Evolutionary conservation across 2,329 filamentous ascomycete species (phyloP).

Genomic region (Fusarium clavum): DNA sequence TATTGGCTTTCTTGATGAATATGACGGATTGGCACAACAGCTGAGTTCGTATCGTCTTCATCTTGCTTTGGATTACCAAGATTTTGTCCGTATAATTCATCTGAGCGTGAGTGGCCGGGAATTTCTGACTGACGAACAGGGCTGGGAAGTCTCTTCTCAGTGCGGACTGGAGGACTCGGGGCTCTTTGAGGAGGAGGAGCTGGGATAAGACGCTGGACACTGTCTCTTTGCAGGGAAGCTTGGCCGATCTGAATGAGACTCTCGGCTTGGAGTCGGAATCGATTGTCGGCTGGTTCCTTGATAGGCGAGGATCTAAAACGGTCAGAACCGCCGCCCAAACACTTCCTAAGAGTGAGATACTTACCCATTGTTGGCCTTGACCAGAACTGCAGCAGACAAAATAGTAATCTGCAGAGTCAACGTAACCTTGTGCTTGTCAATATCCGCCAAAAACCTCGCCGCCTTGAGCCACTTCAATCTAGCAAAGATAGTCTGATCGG

Average conservation of each 20-base stretch:
- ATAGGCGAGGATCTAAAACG: not conserved
- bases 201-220: not conserved
- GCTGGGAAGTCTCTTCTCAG: slow-evolving; percentile 17
- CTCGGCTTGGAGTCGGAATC: slow-evolving; percentile 30
- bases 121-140: slow-evolving; percentile 18
- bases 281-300: not conserved
- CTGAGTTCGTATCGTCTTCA: not conserved
- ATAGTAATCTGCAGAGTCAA: slow-evolving; percentile 24
- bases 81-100: slow-evolving; percentile 12
- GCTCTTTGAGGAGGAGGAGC: slow-evolving; percentile 9
- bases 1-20: no score
- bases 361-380: slow-evolving; percentile 11
- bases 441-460: slow-evolving; percentile 18
- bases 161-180: slow-evolving; percentile 25
- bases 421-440: slow-evolving; percentile 28
- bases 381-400: slow-evolving; percentile 22
- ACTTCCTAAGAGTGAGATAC: not conserved
- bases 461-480: slow-evolving; percentile 18
- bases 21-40: not conserved
- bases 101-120: slow-evolving; percentile 9
- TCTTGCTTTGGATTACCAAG: not conserved
- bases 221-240: slow-evolving; percentile 22
- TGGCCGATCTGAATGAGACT: slow-evolving; percentile 30
- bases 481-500: not conserved
- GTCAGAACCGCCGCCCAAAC: not conserved